Evolutionary conservation across 2,329 filamentous ascomycete genomes (phyloP).

Genomic region (Xenoacremonium recifei): DNA sequence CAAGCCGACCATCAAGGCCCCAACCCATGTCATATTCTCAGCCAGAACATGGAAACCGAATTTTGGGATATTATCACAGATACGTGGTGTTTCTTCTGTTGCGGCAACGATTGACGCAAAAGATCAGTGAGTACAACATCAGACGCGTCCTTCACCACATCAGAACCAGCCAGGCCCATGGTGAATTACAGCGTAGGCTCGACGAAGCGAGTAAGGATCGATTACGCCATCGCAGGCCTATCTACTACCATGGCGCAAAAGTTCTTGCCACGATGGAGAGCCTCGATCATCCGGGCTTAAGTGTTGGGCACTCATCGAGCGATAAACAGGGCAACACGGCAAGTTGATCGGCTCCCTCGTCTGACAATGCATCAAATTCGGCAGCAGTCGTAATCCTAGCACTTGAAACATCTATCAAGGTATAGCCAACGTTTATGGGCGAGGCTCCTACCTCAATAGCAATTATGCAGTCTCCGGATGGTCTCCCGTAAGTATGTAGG

Average conservation of each 20-base stretch:
- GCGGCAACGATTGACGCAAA: slow-evolving; percentile 61
- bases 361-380: slow-evolving; percentile 61
- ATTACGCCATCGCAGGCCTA: slow-evolving; percentile 42
- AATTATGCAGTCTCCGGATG: slow-evolving; percentile 63
- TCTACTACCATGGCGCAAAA: slow-evolving; percentile 62
- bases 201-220: slow-evolving; percentile 65
- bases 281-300: slow-evolving; percentile 71
- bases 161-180: slow-evolving; percentile 51
- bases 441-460: slow-evolving; percentile 62
- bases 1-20: slow-evolving; percentile 66
- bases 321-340: slow-evolving; percentile 67
- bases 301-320: slow-evolving; percentile 68
- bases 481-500: slow-evolving; percentile 69
- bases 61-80: slow-evolving; percentile 73
- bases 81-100: slow-evolving; percentile 65
- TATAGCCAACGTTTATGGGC: slow-evolving; percentile 43
- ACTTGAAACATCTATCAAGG: slow-evolving; percentile 52
- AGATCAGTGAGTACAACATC: slow-evolving; percentile 68
- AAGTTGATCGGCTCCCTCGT: slow-evolving; percentile 62
- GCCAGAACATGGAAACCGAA: slow-evolving; percentile 66
- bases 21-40: slow-evolving; percentile 68
- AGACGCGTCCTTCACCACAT: slow-evolving; percentile 68
- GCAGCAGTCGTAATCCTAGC: slow-evolving; percentile 64
- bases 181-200: slow-evolving; percentile 68
- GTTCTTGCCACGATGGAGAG: slow-evolving; percentile 60